Evolutionary conservation across 2,329 filamentous ascomycete genomes (phyloP), one percentile per base, ranked within the genome.

Genomic region (Fusarium devonianum): DNA sequence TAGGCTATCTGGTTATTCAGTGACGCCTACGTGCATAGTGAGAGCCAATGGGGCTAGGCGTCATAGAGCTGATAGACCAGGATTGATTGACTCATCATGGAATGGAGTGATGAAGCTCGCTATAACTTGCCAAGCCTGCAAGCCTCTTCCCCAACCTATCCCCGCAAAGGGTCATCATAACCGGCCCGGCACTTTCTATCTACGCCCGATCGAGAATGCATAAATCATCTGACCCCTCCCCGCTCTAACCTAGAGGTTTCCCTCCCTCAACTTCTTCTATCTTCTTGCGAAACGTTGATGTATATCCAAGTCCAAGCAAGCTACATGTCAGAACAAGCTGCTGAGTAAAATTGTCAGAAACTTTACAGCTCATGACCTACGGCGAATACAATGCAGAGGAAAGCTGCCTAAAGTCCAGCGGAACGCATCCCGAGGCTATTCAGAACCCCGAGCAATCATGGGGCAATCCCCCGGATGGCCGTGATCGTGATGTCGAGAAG

Each of bases 391-490:
- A 73, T 63, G 63, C 63, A 65, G 63, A 65, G 63, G 63, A 65
- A 59, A 65, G 46, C 63, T 65, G 63, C 62, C 43, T 64, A 60
- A 65, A 64, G 64, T 64, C 63, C 63, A 63, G 23, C 11, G 23
- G 11, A 26, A 26, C 23, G n/a, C n/a, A n/a, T n/a, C n/a, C n/a
- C n/a, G n/a, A n/a, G n/a, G n/a, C n/a, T n/a, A n/a, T n/a, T n/a
- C n/a, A n/a, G n/a, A n/a, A n/a, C n/a, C n/a, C n/a, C n/a, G n/a
- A n/a, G n/a, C n/a, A n/a, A n/a, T n/a, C n/a, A n/a, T n/a, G n/a
- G n/a, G n/a, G n/a, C n/a, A n/a, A n/a, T n/a, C n/a, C n/a, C n/a
- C 39, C 35, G 8, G 18, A 17, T 34, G 13, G 16, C 14, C 25
- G 35, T 37, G 37, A 34, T 9, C 18, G 17, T 16, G 53, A 52